Evolutionary conservation across 1,284 basidiomycete genomes (phyloP).

Genomic region (Papiliotrema laurentii): DNA sequence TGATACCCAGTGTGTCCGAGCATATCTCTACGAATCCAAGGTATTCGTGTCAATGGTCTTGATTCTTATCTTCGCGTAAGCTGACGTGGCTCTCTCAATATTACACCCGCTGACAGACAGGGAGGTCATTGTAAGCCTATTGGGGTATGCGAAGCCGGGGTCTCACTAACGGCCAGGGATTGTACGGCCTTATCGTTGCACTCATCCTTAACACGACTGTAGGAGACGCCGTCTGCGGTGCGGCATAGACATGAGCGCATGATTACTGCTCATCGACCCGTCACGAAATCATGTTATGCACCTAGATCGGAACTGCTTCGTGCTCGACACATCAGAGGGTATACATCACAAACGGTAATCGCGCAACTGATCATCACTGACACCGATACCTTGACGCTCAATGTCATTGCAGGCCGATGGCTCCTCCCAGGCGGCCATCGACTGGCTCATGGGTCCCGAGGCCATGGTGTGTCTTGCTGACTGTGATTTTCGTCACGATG

Average conservation of each 20-base stretch:
- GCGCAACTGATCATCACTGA: too few relatives aligned
- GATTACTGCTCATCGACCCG: not conserved
- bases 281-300: not conserved
- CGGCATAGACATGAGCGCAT: not conserved
- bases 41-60: constrained; percentile 73
- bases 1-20: constrained; percentile 50
- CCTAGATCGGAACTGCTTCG: not conserved
- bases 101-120: constrained; percentile 7
- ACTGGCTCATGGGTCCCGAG: constrained; percentile 1
- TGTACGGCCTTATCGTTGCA: constrained; percentile 56
- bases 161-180: constrained; percentile 36
- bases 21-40: constrained; percentile 55
- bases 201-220: constrained; percentile 53
- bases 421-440: too few relatives aligned
- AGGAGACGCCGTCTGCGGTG: constrained; percentile 30
- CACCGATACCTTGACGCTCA: too few relatives aligned
- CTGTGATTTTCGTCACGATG: constrained; percentile 12
- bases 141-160: not conserved
- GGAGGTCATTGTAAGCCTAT: constrained; percentile 36
- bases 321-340: too few relatives aligned
- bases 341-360: too few relatives aligned
- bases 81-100: not conserved
- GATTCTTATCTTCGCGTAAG: constrained; percentile 53
- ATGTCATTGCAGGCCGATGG: too few relatives aligned
- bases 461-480: constrained; percentile 4